These are phyloP conservation scores for Podospora anserina DNA, from an alignment of 495 filamentous ascomycete genomes.

Conservation along the genomic window DNA sequence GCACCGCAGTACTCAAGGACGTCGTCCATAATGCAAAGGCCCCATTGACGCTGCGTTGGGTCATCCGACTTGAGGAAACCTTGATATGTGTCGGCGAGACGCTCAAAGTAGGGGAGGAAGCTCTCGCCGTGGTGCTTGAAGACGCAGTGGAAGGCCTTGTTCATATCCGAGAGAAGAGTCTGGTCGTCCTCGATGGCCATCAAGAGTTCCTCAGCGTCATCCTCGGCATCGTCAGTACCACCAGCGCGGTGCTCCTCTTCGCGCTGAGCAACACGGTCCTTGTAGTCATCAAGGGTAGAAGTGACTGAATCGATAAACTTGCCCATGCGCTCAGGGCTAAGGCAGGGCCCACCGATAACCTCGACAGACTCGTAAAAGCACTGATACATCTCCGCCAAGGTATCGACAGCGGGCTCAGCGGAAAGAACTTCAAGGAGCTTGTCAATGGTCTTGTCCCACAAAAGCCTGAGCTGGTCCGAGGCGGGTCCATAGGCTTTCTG, in stretches of 20 bases:
- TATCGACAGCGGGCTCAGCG: conserved; percentile 92
- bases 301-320: conserved; percentile 81
- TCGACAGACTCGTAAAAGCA: conserved; percentile 99
- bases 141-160: conserved; percentile 98
- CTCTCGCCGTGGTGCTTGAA: conserved; percentile 88
- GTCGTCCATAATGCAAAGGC: conserved; percentile 96
- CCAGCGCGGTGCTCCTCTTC: conserved; percentile 68
- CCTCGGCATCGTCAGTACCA: conserved; percentile 54
- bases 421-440: conserved; percentile 93
- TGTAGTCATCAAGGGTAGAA: conserved; percentile 87
- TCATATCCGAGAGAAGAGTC: conserved; percentile 96
- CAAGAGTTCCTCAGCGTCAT: conserved; percentile 69
- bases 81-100: conserved; percentile 77
- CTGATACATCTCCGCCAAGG: conserved; percentile 98
- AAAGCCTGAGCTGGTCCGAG: conserved; percentile 66
- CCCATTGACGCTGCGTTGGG: conserved; percentile 95
- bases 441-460: conserved; percentile 84
- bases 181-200: conserved; percentile 98
- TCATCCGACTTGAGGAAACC: conserved; percentile 79
- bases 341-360: conserved; percentile 79
- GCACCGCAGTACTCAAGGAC: conserved; percentile 94
- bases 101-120: conserved; percentile 87
- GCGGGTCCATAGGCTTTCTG: conserved; percentile 79
- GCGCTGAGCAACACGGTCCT: conserved; percentile 73
- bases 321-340: conserved; percentile 73